Conservation (phyloP, 1,284 basidiomycete genomes). For the Melampsora larici-populina region DNA sequence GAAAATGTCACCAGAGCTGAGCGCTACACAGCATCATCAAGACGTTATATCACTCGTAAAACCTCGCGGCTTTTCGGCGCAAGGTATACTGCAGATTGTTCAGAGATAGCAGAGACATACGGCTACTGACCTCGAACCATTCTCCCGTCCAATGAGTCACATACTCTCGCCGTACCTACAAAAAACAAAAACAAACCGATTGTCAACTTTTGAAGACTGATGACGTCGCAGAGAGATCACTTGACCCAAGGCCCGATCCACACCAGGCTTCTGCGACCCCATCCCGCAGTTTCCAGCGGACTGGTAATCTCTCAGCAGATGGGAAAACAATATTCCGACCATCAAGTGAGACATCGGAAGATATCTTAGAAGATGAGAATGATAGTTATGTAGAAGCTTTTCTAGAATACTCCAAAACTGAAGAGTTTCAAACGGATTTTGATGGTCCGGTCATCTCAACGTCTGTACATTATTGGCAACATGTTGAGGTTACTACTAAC, state of each 20-base stretch:
- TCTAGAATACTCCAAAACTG: not conserved
- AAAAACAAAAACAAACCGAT: not conserved
- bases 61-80: no score
- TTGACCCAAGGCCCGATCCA: not conserved
- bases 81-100: no score
- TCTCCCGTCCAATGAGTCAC: slow-evolving; percentile 1
- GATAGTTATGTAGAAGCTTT: not conserved
- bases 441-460: no score
- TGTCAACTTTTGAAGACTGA: not conserved
- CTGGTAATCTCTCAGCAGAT: slow-evolving; percentile 22
- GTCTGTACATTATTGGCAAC: no score
- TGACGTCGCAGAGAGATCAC: not conserved
- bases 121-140: not conserved
- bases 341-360: slow-evolving; percentile 18
- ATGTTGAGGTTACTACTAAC: no score
- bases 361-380: not conserved
- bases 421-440: not conserved
- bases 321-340: slow-evolving; percentile 30
- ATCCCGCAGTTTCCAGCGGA: slow-evolving; percentile 1
- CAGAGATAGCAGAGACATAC: no score
- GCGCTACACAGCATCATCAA: no score
- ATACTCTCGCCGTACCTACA: not conserved
- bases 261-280: not conserved
- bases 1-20: no score
- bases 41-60: no score